Evolutionary conservation across 2,329 filamentous ascomycete species (phyloP).

Genomic region (Penicillium freii): DNA sequence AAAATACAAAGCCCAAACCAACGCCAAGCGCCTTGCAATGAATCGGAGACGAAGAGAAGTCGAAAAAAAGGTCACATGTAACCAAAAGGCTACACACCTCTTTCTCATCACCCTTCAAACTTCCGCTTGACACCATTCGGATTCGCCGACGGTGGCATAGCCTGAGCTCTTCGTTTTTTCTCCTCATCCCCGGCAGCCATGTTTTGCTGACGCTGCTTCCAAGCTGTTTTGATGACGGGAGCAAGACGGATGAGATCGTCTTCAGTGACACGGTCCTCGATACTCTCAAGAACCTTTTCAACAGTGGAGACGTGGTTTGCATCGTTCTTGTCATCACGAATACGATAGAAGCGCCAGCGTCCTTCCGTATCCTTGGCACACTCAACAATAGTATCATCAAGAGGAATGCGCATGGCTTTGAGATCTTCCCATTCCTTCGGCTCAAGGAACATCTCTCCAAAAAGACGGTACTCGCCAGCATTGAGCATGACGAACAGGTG

Average conservation of each 20-base stretch:
- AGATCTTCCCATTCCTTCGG: constrained; percentile 79
- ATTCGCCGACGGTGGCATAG: constrained; percentile 22
- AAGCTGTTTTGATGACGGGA: constrained; percentile 70
- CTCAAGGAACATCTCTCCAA: constrained; percentile 66
- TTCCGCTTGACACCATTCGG: constrained; percentile 43
- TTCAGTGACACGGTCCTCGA: constrained; percentile 79
- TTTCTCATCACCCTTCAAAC: constrained; percentile 36
- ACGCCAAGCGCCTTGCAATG: constrained; percentile 12
- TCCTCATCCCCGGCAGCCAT: constrained; percentile 26
- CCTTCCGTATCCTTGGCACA: constrained; percentile 74
- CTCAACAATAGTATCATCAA: constrained; percentile 88
- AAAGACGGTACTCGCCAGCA: constrained; percentile 63
- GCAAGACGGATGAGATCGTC: constrained; percentile 72
- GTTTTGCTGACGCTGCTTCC: constrained; percentile 64
- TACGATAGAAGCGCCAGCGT: constrained; percentile 82
- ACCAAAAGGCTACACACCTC: not conserved
- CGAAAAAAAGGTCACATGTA: constrained; percentile 5
- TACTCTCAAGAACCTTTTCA: constrained; percentile 82
- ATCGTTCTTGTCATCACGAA: constrained; percentile 88
- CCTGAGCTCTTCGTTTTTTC: constrained; percentile 27
- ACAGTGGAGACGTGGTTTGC: constrained; percentile 87
- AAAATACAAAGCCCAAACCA: constrained; percentile 6
- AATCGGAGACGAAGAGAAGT: not conserved
- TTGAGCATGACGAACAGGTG: constrained; percentile 70
- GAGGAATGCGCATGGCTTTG: constrained; percentile 68